Evolutionary conservation across 306 rosid species (phyloP).

Genomic region (Fragaria iinumae): DNA sequence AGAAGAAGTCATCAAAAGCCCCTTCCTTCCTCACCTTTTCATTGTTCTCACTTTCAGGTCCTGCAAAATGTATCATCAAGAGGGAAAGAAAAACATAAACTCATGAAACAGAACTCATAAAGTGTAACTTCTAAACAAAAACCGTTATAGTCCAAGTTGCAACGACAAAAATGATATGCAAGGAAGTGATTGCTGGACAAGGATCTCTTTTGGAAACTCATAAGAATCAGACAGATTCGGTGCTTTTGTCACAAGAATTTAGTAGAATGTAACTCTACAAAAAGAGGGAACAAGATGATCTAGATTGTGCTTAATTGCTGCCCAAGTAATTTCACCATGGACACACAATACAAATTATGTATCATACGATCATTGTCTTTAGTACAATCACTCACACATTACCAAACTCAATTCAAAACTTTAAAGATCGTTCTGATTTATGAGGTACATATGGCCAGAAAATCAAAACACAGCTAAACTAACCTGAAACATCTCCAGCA

Average conservation of each 20-base stretch:
- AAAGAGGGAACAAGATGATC: constrained; percentile 8
- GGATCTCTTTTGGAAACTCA: background rate
- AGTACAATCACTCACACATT: constrained; percentile 8
- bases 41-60: constrained; percentile 52
- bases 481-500: constrained; percentile 66
- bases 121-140: background rate
- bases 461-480: constrained; percentile 28
- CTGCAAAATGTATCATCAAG: constrained; percentile 52
- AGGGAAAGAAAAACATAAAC: constrained; percentile 5
- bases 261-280: background rate
- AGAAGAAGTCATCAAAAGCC: constrained; percentile 86
- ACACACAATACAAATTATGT: background rate
- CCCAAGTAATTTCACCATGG: background rate
- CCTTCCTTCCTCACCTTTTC: constrained; percentile 44
- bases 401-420: background rate
- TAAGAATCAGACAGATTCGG: background rate
- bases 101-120: background rate
- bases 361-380: constrained; percentile 7
- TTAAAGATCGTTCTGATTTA: background rate
- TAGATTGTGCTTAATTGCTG: background rate
- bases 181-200: background rate
- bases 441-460: constrained; percentile 8
- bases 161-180: constrained; percentile 1
- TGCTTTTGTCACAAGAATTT: background rate
- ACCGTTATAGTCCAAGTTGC: constrained; percentile 12